These are phyloP conservation scores for Podospora anserina DNA, from an alignment of 495 filamentous ascomycete genomes.

Conservation along the genomic window DNA sequence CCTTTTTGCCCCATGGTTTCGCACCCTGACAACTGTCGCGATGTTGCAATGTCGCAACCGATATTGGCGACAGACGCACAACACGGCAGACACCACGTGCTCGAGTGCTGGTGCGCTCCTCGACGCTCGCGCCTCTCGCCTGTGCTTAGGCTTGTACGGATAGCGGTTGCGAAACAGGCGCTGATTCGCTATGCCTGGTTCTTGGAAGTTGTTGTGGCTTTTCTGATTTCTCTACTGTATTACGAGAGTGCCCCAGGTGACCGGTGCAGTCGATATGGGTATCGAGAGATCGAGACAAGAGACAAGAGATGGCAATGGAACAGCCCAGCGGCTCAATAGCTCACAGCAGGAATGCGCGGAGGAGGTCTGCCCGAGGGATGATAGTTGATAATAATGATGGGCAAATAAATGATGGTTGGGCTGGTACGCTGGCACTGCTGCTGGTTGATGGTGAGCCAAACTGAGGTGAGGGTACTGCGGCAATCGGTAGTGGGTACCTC, in stretches of 20 bases:
- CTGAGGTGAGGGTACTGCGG: constrained; percentile 4
- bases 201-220: too few species aligned
- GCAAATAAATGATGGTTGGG: neutral
- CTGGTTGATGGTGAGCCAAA: neutral
- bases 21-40: neutral
- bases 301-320: neutral
- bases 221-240: too few species aligned
- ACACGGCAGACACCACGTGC: neutral
- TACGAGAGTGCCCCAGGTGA: neutral
- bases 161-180: neutral
- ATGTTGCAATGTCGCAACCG: neutral
- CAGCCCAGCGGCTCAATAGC: neutral
- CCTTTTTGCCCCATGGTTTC: neutral
- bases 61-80: neutral
- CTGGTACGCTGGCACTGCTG: too few species aligned
- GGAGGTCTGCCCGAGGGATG: neutral
- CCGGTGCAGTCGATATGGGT: neutral
- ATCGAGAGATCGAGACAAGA: neutral
- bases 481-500: constrained; percentile 19
- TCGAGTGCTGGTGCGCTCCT: neutral
- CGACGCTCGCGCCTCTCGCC: neutral
- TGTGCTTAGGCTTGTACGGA: neutral
- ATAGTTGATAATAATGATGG: neutral
- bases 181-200: neutral
- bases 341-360: neutral